Percentiles rank a stretch among this genome's conserved stretches.
Evolutionary conservation across 192 early-diverging fungal genomes (phyloP).

Genomic region (Coemansia sp.): DNA sequence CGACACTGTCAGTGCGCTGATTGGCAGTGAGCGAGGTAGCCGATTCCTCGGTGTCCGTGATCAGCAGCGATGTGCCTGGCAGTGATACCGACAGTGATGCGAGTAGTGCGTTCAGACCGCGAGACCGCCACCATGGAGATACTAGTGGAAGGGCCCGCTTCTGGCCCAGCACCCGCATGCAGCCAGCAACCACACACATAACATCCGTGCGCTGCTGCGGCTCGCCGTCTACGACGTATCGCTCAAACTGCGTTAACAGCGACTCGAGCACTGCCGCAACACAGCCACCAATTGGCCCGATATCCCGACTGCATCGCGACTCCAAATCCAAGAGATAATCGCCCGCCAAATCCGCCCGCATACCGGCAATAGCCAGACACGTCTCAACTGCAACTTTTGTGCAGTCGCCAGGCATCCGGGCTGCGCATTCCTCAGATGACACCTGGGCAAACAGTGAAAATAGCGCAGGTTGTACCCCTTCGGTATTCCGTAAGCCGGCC

Average conservation of each 20-base stretch:
- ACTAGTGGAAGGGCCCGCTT: slow-evolving; percentile 7
- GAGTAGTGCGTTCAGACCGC: slow-evolving; percentile 22
- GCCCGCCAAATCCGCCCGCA: background rate
- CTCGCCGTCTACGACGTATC: slow-evolving; percentile 11
- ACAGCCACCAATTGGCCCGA: background rate
- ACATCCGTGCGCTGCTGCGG: slow-evolving; percentile 25
- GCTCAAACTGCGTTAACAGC: slow-evolving; percentile 20
- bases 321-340: background rate
- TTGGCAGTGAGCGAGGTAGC: too few species aligned
- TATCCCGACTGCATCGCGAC: background rate
- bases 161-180: slow-evolving; percentile 11
- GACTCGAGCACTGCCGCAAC: slow-evolving; percentile 5
- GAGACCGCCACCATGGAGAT: slow-evolving; percentile 25
- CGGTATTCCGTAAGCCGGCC: slow-evolving; percentile 26
- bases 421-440: slow-evolving; percentile 3
- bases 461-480: slow-evolving; percentile 4
- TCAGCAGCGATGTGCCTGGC: slow-evolving; percentile 36
- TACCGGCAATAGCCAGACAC: slow-evolving; percentile 9
- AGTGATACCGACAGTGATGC: slow-evolving; percentile 23
- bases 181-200: slow-evolving; percentile 15
- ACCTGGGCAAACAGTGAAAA: slow-evolving; percentile 18
- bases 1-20: background rate
- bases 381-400: slow-evolving; percentile 21
- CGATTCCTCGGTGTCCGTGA: slow-evolving; percentile 3
- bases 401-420: slow-evolving; percentile 1